phyloP scores from a whole-genome alignment of 768 basidiomycete species.

The Auriscalpium orientale region DNA sequence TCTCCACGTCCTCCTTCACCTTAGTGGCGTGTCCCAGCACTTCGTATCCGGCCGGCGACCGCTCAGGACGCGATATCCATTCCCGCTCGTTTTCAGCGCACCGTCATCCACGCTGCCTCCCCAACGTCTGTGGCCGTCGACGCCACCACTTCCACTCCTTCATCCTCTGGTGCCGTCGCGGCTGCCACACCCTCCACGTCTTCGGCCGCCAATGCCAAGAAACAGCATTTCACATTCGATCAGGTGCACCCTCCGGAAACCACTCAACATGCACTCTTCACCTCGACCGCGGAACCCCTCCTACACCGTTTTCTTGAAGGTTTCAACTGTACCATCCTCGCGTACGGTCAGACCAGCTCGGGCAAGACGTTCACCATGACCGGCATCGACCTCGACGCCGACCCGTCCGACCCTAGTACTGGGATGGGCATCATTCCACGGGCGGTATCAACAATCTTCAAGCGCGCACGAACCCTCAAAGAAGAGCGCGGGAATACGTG shows the following conservation, averaged over 20 bases:
- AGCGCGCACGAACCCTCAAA: conserved; percentile 65
- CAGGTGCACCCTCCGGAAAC: conserved; percentile 85
- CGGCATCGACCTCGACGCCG: conserved; percentile 82
- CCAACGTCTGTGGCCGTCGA: conserved; percentile 81
- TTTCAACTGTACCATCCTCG: conserved; percentile 96
- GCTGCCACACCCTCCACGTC: conserved; percentile 35
- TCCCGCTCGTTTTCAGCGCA: conserved; percentile 89
- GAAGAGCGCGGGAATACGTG: conserved; percentile 68
- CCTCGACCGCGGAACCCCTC: conserved; percentile 76
- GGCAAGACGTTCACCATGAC: conserved; percentile 99
- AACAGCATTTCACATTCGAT: conserved; percentile 87
- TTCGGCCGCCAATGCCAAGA: conserved; percentile 43
- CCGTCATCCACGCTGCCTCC: conserved; percentile 73
- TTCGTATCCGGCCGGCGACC: conserved; percentile 87
- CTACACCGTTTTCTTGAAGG: conserved; percentile 85
- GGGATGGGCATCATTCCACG: conserved; percentile 94
- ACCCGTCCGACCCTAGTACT: conserved; percentile 74
- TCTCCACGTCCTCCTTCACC: conserved; percentile 13
- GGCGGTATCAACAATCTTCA: conserved; percentile 85
- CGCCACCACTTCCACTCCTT: conserved; percentile 44
- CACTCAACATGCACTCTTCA: conserved; percentile 82
- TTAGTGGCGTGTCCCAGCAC: conserved; percentile 38
- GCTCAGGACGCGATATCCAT: conserved; percentile 78
- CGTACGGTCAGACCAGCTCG: conserved; percentile 95
- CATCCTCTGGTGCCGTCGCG: conserved; percentile 43